Percentiles rank a stretch among this genome's conserved stretches.
Evolutionary conservation across 768 basidiomycete species (phyloP).

Genomic region (Russula ochroleuca): DNA sequence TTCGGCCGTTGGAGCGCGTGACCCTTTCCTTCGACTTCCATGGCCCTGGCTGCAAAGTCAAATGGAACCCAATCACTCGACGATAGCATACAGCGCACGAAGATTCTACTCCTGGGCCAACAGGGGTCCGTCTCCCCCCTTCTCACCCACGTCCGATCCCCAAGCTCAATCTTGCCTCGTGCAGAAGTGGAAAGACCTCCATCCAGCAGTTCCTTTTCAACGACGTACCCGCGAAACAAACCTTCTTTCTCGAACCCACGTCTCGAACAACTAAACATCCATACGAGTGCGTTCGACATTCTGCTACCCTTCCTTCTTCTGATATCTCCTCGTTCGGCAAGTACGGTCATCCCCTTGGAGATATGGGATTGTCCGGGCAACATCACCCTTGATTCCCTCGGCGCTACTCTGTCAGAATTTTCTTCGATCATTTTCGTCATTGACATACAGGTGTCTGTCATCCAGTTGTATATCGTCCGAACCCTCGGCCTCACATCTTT

Average conservation of each 20-base stretch:
- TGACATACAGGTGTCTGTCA: slow-evolving; percentile 74
- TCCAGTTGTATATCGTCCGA: slow-evolving; percentile 5
- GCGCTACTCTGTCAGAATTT: slow-evolving; percentile 70
- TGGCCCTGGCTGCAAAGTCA: slow-evolving; percentile 10
- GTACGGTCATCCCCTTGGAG: slow-evolving; percentile 88
- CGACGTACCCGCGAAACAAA: slow-evolving; percentile 72
- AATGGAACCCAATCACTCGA: slow-evolving; percentile 14
- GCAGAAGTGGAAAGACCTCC: slow-evolving; percentile 88
- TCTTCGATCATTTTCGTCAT: slow-evolving; percentile 89
- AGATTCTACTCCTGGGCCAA: slow-evolving; percentile 68
- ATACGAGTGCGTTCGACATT: slow-evolving; percentile 66
- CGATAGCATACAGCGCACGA: slow-evolving; percentile 46
- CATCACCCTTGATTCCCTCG: slow-evolving; percentile 73
- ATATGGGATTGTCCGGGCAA: slow-evolving; percentile 95
- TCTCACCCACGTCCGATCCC: background rate
- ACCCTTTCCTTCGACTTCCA: slow-evolving; percentile 10
- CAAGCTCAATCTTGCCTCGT: slow-evolving; percentile 10
- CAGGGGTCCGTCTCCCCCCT: slow-evolving; percentile 47
- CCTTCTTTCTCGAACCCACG: slow-evolving; percentile 87
- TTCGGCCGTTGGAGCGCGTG: background rate
- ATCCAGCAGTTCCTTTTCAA: slow-evolving; percentile 92
- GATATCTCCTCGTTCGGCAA: slow-evolving; percentile 34
- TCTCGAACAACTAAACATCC: slow-evolving; percentile 67
- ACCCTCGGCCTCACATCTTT: background rate
- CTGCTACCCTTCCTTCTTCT: slow-evolving; percentile 1